Base-by-base conservation (phyloP, 169 alveolate genomes). In the Sarcocystis neurona region DNA sequence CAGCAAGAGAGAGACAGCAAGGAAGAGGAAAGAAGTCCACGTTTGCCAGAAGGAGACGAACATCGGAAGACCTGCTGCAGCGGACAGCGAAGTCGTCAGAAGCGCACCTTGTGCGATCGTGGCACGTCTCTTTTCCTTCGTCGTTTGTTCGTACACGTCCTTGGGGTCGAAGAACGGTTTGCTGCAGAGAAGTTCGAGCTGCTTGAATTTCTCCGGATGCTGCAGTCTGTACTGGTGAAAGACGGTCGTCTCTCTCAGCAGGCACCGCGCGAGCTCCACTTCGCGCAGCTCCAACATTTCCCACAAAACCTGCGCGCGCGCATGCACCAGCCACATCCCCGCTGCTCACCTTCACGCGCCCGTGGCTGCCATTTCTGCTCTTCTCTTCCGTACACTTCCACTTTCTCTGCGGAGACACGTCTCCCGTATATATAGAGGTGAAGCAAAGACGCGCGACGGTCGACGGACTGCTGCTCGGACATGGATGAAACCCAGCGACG, bases 241-340 rank as follows among this genome's bases (percentile, higher is more conserved):
- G 46, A 87, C 82, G 34, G 89, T 87, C 47, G 92, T 89, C 44
- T 89, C 92, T 2, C 93, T 85, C 32, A 92, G 88, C 85, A 92
- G 50, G 39, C 80, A 84, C 23, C 87, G 90, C 43, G 91, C 94
- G 23, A 88, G 58, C 79, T 89, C 94, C 46, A 82, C 75, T 80
- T 92, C 94, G 10, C 89, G 85, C 77, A 85, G 50, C 78, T 92
- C 94, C 41, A 91, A 79, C 75, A 92, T 84, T 85, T 92, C 94
- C 44, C 66, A 78, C 46, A 89, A 82, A 20, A 92, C 88, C 94
- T 91, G 58, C 50, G 75, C 44, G 10, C 68, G 32, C 32, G 47
- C 20, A 12, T n/a, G 12, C 60, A 41, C 4, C n/a, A n/a, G n/a
- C n/a, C n/a, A n/a, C n/a, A n/a, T n/a, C n/a, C n/a, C n/a, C n/a